Base-by-base conservation (phyloP, 495 filamentous ascomycete genomes). In the Arthonia radiata region DNA sequence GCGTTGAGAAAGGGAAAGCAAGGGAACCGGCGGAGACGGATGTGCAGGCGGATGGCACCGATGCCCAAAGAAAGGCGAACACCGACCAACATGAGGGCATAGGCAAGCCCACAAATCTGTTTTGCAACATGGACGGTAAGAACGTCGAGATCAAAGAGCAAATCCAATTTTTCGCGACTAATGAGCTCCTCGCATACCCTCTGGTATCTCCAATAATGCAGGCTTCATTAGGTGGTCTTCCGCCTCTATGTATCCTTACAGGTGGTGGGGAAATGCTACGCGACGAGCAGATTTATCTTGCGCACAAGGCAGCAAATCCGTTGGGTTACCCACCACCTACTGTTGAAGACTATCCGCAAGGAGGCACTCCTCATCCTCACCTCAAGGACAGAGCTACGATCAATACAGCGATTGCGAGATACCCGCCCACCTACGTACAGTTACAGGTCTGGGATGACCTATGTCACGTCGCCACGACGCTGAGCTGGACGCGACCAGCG, bases 401-500 rank as follows among this genome's bases (percentile, higher is more conserved):
- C 45, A 52, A 27, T 48, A 49, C n/a, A 46, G n/a, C 31, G 5
- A 36, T 89, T 11, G 45, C 56, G 14, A 64, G 61, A 21, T 86
- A 72, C 40, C 59, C 62, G 18, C 73, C 78, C 2, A 94, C 83
- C 0, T 68, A 90, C 40, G 83, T 94, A 5, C 80, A 90, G 43
- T 54, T 94, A n/a, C 83, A 94, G 45, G 72, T 94, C 4, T 93
- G 83, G 78, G 83, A 93, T 17, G 67, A 90, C 40, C 51, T 91
- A 11, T 94, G 83, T 28, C 83, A 94, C 42, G 83, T 91, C 8
- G 75, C 71, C 2, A 76, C 80, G 4, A 89, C 80, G 1, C 53
- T 94, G 8, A 83, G 75, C 43, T 94, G 83, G 40, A 92, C 83
- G 0, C 56, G 67, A n/a, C 83, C 83, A 1, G 83, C 83, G 6